A percentile compares a stretch with the other conserved stretches of the same genome.
Conservation (phyloP, 208 protist genomes). For the Willaertia magna region DNA sequence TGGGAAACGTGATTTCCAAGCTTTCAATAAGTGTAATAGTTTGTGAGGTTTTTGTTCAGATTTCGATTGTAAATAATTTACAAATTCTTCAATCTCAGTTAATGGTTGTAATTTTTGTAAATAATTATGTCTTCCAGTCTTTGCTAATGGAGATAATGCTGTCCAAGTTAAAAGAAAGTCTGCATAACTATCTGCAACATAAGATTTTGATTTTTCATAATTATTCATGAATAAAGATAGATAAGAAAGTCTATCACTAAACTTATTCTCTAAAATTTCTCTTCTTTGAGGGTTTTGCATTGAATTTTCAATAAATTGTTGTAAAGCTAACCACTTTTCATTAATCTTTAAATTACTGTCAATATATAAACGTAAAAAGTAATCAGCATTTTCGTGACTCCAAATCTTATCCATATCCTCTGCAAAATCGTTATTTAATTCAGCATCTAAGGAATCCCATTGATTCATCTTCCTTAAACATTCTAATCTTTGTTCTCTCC, state of each 20-base stretch:
- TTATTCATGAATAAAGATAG: conserved; percentile 10
- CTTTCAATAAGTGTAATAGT: background rate
- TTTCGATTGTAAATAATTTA: conserved; percentile 18
- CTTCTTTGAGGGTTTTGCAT: background rate
- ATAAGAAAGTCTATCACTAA: background rate
- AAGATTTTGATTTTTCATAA: conserved; percentile 27
- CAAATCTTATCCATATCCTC: background rate
- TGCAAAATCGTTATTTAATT: background rate
- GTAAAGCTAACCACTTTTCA: background rate
- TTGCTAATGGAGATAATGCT: conserved; percentile 31
- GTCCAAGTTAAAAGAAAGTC: conserved; percentile 37
- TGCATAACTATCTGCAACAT: conserved; percentile 32
- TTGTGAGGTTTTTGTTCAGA: background rate
- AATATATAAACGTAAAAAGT: background rate
- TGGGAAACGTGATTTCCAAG: conserved; percentile 12
- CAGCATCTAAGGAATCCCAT: conserved; percentile 24
- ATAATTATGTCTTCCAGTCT: conserved; percentile 21
- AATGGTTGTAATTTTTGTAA: conserved; percentile 41
- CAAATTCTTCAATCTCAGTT: conserved; percentile 43
- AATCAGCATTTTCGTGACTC: background rate
- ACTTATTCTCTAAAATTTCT: background rate
- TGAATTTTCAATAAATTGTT: background rate
- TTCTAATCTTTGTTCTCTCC: conserved; percentile 37
- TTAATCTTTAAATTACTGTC: background rate
- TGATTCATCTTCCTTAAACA: conserved; percentile 32